Evolutionary conservation across 768 basidiomycete species (phyloP), one percentile per base, ranked within the genome.

Genomic region (Tylopilus plumbeoviolaceoides): DNA sequence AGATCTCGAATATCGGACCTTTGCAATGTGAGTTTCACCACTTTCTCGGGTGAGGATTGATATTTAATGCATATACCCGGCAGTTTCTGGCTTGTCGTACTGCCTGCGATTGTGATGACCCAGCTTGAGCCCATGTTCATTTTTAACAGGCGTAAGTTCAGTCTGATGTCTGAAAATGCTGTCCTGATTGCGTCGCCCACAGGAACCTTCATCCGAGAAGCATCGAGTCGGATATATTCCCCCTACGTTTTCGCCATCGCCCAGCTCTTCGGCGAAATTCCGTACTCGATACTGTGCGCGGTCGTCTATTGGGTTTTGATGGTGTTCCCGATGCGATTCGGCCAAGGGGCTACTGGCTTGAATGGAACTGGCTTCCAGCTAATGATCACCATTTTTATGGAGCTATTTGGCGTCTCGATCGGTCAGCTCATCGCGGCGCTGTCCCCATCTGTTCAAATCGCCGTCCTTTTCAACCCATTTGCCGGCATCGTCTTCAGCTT

Each of bases 181-280:
- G 15, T 36, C 7, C 43, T 58, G 14, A 59, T 33, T 12, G 7
- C 6, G 4, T 35, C n/a, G 14, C 50, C 30, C 10, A 31, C 40
- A 75, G 73, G 66, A 18, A 70, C 69, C 36, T 76, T 76, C 58
- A 70, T 75, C 21, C 61, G 67, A 56, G 91, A 93, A 71, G 78
- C 88, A 0, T 88, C 85, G 2, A 89, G 87, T 70, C 81, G 87
- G 54, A 93, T 94, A 63, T 94, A 94, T 70, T 88, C 85, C 0
- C 85, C 89, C 0, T 84, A 84, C 52, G 89, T 91, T 20, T 95
- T 95, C 64, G 87, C 91, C 28, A 78, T 90, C 31, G 83, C 85
- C 3, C 92, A 94, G 63, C 75, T 94, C 23, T 64, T 89, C 14
- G 85, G 90, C 40, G 91, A 95, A 68, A 78, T 89, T 50, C 92